phyloP scores from a whole-genome alignment of 2,329 filamentous ascomycete species.

The Zopfia rhizophila region DNA sequence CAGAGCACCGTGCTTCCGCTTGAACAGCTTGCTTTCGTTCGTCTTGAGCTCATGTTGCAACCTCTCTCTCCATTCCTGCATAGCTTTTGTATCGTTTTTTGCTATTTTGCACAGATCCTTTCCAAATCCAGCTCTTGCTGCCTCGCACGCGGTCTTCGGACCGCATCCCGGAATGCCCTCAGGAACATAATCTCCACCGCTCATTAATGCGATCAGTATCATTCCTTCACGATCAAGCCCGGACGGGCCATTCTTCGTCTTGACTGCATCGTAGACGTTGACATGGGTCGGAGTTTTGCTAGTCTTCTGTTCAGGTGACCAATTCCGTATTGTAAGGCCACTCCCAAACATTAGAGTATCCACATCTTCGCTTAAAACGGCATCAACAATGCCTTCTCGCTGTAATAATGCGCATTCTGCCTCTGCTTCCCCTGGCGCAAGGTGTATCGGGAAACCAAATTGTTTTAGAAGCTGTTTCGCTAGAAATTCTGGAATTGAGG shows the following conservation, averaged over 20 bases:
- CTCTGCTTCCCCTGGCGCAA: conserved; percentile 94
- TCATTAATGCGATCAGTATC: conserved; percentile 94
- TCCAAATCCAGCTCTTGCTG: conserved; percentile 88
- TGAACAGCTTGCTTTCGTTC: conserved; percentile 86
- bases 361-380: conserved; percentile 94
- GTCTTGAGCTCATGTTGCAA: conserved; percentile 80
- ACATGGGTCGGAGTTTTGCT: conserved; percentile 83
- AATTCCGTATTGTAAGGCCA: conserved; percentile 79
- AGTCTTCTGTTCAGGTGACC: conserved; percentile 77
- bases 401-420: conserved; percentile 94
- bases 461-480: conserved; percentile 85
- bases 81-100: conserved; percentile 66
- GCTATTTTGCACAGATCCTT: conserved; percentile 75
- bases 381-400: conserved; percentile 75
- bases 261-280: conserved; percentile 76
- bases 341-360: conserved; percentile 99
- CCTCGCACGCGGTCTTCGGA: conserved; percentile 87
- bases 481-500: conserved; percentile 75
- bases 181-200: conserved; percentile 92
- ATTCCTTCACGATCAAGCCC: conserved; percentile 86
- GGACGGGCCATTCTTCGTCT: conserved; percentile 63
- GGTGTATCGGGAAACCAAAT: conserved; percentile 85
- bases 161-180: conserved; percentile 90
- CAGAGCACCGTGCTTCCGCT: conserved; percentile 77
- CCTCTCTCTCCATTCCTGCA: conserved; percentile 76